Evolutionary conservation across 192 early-diverging fungal genomes (phyloP).

Genomic region (Pilobolus umbonatus): DNA sequence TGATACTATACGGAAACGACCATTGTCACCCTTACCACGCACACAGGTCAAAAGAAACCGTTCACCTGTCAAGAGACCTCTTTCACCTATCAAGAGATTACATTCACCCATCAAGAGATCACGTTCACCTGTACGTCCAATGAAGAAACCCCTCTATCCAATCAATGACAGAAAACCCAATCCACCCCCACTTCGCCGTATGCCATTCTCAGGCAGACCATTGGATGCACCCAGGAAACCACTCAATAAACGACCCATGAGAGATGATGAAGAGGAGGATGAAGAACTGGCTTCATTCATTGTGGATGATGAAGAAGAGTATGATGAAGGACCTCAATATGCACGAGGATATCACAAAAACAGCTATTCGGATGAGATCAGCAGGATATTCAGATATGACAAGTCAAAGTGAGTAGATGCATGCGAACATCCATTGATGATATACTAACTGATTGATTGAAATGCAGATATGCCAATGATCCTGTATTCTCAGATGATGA

Average conservation of each 20-base stretch:
- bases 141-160: neutral
- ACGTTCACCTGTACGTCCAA: neutral
- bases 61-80: neutral
- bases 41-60: too few species aligned
- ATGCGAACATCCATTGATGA: neutral
- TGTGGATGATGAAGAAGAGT: constrained; percentile 33
- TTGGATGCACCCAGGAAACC: neutral
- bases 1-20: too few species aligned
- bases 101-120: neutral
- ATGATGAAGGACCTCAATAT: constrained; percentile 6
- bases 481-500: constrained; percentile 34
- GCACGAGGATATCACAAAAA: neutral
- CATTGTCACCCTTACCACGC: constrained; percentile 5
- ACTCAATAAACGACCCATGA: neutral
- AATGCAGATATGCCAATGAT: constrained; percentile 30
- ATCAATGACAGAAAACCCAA: neutral
- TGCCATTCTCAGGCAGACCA: constrained; percentile 22
- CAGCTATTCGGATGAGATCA: constrained; percentile 26
- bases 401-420: constrained; percentile 25
- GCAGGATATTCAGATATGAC: constrained; percentile 33
- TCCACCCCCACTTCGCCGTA: constrained; percentile 9
- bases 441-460: neutral
- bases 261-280: constrained; percentile 30
- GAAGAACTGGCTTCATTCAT: constrained; percentile 31
- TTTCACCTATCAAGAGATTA: neutral